Evolutionary conservation across 2,329 filamentous ascomycete species (phyloP), one percentile per base, ranked within the genome.

Genomic region (Monosporascus ibericus): DNA sequence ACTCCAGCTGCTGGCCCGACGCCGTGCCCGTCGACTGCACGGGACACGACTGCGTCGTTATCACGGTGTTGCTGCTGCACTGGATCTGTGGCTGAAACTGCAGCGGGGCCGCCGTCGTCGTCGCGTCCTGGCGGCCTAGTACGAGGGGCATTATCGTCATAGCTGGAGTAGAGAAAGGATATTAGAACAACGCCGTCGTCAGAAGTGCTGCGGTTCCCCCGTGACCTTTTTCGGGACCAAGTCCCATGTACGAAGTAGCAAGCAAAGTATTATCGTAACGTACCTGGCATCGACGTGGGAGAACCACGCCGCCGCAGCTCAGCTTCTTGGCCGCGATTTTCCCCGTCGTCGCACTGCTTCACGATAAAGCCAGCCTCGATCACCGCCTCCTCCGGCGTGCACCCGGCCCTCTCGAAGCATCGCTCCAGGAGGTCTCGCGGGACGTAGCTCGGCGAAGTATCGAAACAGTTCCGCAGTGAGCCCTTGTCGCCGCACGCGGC

Each of bases 401-500:
- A 74, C 47, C 69, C 69, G 48, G 67, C 70, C 37, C 64, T 57
- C 25, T 58, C 48, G 55, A 72, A 71, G 56, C 72, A 74, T 14
- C 56, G 55, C 57, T 73, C 66, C 52, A 81, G 54, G 47, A 72
- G 67, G 18, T 54, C 50, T 15, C 63, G 48, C 47, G 63, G 59
- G 52, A 68, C 58, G 56, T 63, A 55, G 50, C 60, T 48, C 15
- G 68, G 55, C 30, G 70, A 65, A 36, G 62, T 56, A 9, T 60
- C 54, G 48, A 81, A 67, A 64, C 78, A 81, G 59, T 67, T 53
- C 49, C 65, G 62, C 56, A 80, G 68, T 39, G 70, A 67, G 52
- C 64, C 66, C 52, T 63, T 62, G 59, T 76, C 63, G 47, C 75
- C 76, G 63, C 78, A 80, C 50, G 68, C 67, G 15, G 75, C 68